A percentile compares a stretch with the other conserved stretches of the same genome.
These are phyloP conservation scores for Leccinum uliginosum DNA, from an alignment of 768 basidiomycete species.

Conservation along the genomic window DNA sequence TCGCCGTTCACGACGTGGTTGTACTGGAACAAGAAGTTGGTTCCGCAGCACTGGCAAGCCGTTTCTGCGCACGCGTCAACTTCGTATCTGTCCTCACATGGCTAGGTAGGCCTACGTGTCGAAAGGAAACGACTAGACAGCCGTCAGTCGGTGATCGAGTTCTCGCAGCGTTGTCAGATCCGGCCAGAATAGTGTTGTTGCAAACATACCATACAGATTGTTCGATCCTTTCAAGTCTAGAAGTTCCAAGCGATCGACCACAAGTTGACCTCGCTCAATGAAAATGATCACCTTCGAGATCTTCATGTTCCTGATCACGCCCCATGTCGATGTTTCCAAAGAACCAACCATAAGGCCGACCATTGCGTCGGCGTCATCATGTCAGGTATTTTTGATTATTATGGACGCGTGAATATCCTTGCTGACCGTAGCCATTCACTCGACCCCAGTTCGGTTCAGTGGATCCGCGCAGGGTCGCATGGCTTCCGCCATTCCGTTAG, in stretches of 20 bases:
- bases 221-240: conserved; percentile 43
- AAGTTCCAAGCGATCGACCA: conserved; percentile 61
- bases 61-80: neutral
- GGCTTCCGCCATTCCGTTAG: conserved; percentile 38
- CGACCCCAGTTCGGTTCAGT: conserved; percentile 58
- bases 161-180: conserved; percentile 37
- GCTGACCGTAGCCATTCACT: conserved; percentile 59
- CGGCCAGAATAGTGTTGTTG: conserved; percentile 52
- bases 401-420: conserved; percentile 26
- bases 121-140: neutral
- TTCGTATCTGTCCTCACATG: neutral
- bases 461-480: conserved; percentile 55
- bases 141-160: neutral
- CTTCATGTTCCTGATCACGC: conserved; percentile 56
- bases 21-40: neutral
- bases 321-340: conserved; percentile 51
- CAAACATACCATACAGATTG: conserved; percentile 48
- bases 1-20: conserved; percentile 58
- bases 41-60: neutral
- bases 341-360: conserved; percentile 52
- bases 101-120: neutral
- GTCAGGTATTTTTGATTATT: neutral
- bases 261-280: neutral
- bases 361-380: conserved; percentile 34
- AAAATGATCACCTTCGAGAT: conserved; percentile 25